Base-by-base conservation (phyloP, 2,329 filamentous ascomycete species). In the Beauveria varroae region DNA sequence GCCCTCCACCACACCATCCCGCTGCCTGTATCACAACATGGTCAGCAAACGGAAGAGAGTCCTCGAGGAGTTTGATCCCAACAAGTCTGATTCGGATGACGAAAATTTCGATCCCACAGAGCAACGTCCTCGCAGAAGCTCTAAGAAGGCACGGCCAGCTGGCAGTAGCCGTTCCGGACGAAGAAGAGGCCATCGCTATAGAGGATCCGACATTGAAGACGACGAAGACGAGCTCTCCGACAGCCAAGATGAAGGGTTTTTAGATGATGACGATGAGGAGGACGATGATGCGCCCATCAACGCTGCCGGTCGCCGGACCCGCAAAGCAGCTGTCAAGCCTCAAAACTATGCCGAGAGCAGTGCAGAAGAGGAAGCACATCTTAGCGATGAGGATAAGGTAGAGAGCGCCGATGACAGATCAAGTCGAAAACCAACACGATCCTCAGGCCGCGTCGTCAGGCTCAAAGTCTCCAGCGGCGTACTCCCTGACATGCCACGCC, bases 71-170 rank as follows among this genome's bases (percentile, higher is more conserved):
- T 88, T 87, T 66, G 86, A 88, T 71, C 84, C 83, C 3, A 87
- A 87, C 70, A 82, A 85, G 69, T 88, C 86, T 56, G 86, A 88
- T 66, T 78, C 86, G 2, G 81, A 85, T 55, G 86, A 88, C 68
- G 84, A 85, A 65, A 86, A 86, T 70, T 88, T 88, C 68, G 81
- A 86, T 62, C 85, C 85, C 18, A 69, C 71, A 24, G 78, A 80
- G 65, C 76, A 73, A 28, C 74, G 75, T 34, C 74, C 79, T 18
- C 73, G 73, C 16, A 75, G 75, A 62, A 72, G 64, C 63, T 72
- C 72, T 60, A 81, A 78, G 65, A 79, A 78, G 59, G 67, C 74
- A 5, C 76, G 77, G 26, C 70, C 76, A 34, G 71, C 76, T 58
- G 68, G 71, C 43, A 67, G 69, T 16, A 67, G 69, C 18, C 69